Conservation (phyloP, 768 basidiomycete genomes). For the Tulasnella sp. region DNA sequence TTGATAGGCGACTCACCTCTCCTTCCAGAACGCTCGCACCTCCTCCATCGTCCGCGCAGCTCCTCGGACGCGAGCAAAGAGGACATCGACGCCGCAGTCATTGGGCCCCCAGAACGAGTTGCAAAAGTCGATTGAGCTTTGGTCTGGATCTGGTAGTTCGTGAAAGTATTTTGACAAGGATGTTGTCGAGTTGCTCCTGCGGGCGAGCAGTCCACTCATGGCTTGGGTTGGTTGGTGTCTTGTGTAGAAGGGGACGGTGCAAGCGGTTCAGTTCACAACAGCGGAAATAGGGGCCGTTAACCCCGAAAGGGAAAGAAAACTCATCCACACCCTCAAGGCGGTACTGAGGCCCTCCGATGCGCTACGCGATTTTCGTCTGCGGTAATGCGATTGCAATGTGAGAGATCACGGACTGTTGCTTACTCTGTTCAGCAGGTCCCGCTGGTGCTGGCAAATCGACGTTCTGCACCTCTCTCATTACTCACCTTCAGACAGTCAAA, state of each 20-base stretch:
- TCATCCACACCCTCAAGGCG: not conserved
- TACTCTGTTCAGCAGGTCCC: constrained; percentile 60
- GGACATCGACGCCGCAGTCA: constrained; percentile 85
- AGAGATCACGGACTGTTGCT: not conserved
- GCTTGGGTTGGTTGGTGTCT: not conserved
- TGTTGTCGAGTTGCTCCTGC: constrained; percentile 76
- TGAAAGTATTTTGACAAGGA: constrained; percentile 39
- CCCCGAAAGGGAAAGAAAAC: not conserved
- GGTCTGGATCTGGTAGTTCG: constrained; percentile 33
- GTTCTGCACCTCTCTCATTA: constrained; percentile 81
- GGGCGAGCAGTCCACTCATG: constrained; percentile 53
- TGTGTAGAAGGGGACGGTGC: not conserved
- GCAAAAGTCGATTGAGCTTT: constrained; percentile 75
- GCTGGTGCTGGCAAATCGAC: constrained; percentile 98
- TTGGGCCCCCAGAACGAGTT: constrained; percentile 92
- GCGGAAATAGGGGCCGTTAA: not conserved
- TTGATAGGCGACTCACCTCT: constrained; percentile 56
- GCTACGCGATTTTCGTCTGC: constrained; percentile 74
- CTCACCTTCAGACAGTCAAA: constrained; percentile 77
- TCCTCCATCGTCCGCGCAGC: constrained; percentile 86
- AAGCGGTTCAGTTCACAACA: constrained; percentile 2
- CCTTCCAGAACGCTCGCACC: constrained; percentile 83
- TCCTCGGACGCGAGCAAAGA: constrained; percentile 85
- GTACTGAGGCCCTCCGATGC: constrained; percentile 47
- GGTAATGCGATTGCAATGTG: not conserved